Base-by-base conservation (phyloP, 306 rosid species). In the Hippophae gyantsensis region DNA sequence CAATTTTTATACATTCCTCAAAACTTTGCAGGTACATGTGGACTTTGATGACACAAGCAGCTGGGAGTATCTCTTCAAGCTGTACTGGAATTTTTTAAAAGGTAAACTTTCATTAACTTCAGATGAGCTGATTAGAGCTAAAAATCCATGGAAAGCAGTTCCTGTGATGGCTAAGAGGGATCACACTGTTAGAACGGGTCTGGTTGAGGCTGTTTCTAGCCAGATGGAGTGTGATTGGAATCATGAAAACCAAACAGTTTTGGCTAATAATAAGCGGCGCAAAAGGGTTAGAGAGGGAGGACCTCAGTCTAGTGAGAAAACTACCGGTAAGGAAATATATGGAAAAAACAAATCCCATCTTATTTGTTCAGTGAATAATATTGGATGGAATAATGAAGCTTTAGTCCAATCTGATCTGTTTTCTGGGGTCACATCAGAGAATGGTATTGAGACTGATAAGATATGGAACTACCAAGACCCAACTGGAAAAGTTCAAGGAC, bases 41-140 rank as follows among this genome's bases (percentile, higher is more conserved):
- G 97, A 93, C 84, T 93, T 93, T 74, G 99, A 93, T 70, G 99
- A 93, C 82, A 82, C 72, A 74, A 82, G 75, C 79, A 93, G 97
- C 71, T 93, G 97, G 97, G 99, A 93, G 84, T 93, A 93, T 84
- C 99, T 93, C 66, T 93, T 93, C 81, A 93, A 93, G 84, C 79
- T 89, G 66, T 93, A 93, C 67, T 93, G 99, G 99, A 50, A 74
- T 46, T 75, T 71, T 66, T 74, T 93, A 79, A 89, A 93, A 67
- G 81, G 60, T 65, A 82, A 84, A 66, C 62, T 88, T 3, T 89
- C 95, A 27, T 84, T 93, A 74, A 86, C 94, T 40, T 58, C 81
- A 56, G 94, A 89, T 65, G 99, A 93, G 72, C 75, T 93, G 54
- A 49, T 74, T 63, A 78, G 60, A 49, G 99, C 97, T 56, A 86